These are phyloP conservation scores for Hymenochaete sp. DNA, from an alignment of 1,284 basidiomycete genomes.

Conservation along the genomic window DNA sequence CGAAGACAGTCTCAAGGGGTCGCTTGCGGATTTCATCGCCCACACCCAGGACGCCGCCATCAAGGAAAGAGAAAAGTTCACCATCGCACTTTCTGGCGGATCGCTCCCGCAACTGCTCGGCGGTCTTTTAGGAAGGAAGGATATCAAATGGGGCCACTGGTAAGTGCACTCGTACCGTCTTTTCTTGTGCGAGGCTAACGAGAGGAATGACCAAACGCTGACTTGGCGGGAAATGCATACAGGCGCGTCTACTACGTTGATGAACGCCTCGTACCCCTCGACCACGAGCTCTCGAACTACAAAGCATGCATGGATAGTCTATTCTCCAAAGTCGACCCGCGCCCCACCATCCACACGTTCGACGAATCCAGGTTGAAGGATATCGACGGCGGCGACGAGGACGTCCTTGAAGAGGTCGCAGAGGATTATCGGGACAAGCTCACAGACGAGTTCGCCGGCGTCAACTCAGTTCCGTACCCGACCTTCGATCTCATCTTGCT, in stretches of 20 bases:
- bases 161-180: conserved; percentile 31
- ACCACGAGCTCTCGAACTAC: conserved; percentile 91
- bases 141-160: conserved; percentile 95
- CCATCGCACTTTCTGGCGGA: conserved; percentile 89
- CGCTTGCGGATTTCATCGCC: conserved; percentile 78
- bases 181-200: too few species aligned
- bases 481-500: conserved; percentile 92
- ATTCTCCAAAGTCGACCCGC: conserved; percentile 76
- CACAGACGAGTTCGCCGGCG: conserved; percentile 83
- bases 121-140: conserved; percentile 64
- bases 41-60: conserved; percentile 88
- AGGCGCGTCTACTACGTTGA: conserved; percentile 99
- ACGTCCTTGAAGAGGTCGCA: conserved; percentile 83
- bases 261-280: conserved; percentile 91
- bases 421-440: conserved; percentile 93
- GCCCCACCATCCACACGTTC: conserved; percentile 78
- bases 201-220: too few species aligned
- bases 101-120: conserved; percentile 81
- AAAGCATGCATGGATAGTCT: conserved; percentile 66
- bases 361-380: conserved; percentile 64
- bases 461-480: conserved; percentile 87
- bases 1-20: conserved; percentile 44
- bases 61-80: conserved; percentile 82
- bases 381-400: conserved; percentile 83
- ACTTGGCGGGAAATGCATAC: too few species aligned